A percentile compares a stretch with the other conserved stretches of the same genome.
Evolutionary conservation across 1,284 basidiomycete species (phyloP).

Genomic region (Tilletia horrida): DNA sequence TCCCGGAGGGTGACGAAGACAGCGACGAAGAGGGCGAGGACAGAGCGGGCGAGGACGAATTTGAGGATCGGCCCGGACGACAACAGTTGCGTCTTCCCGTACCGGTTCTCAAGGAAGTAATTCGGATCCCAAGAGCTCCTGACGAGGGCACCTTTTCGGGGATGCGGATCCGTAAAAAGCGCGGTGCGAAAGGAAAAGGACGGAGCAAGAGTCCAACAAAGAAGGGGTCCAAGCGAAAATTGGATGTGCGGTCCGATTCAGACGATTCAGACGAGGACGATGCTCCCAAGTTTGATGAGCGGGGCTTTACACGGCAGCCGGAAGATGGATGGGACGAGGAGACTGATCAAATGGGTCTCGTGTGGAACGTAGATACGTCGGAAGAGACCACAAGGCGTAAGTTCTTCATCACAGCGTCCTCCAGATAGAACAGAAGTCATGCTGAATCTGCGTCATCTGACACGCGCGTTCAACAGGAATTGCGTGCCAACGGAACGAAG

Average conservation of each 20-base stretch:
- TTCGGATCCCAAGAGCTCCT: constrained; percentile 70
- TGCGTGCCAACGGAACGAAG: constrained; percentile 68
- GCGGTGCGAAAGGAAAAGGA: constrained; percentile 4
- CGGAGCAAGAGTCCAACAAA: constrained; percentile 26
- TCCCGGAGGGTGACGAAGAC: constrained; percentile 21
- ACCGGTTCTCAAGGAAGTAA: constrained; percentile 70
- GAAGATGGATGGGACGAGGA: constrained; percentile 79
- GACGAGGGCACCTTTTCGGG: constrained; percentile 55
- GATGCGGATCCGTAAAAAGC: constrained; percentile 23
- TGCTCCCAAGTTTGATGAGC: constrained; percentile 59
- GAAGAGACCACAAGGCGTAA: constrained; percentile 69
- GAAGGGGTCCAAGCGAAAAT: constrained; percentile 13
- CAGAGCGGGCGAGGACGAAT: constrained; percentile 33
- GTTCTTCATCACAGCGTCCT: constrained; percentile 49
- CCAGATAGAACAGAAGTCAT: neutral
- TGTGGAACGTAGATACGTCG: constrained; percentile 67
- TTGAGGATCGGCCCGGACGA: constrained; percentile 36
- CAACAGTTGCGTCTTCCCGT: constrained; percentile 64
- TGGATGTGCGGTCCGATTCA: constrained; percentile 50
- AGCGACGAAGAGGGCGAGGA: constrained; percentile 20
- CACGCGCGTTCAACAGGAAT: constrained; percentile 62
- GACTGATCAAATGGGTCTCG: constrained; percentile 67
- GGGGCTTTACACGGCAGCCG: constrained; percentile 33
- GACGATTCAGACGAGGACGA: constrained; percentile 28
- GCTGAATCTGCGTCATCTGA: neutral